Conservation (phyloP, 108 stramenopile species). For the Schizochytrium sp. region DNA sequence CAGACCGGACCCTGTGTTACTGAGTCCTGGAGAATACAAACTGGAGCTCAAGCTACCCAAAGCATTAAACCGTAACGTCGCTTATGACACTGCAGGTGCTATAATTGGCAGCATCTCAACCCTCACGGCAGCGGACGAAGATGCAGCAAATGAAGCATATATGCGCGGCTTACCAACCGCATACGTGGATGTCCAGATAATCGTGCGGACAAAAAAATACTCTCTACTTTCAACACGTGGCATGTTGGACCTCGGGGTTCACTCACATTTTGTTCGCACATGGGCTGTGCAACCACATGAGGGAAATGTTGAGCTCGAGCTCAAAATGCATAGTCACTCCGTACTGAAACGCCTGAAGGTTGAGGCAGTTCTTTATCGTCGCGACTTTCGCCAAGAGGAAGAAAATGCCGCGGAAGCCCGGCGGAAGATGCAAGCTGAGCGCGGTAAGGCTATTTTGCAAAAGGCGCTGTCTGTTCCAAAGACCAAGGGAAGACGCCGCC, state of each 20-base stretch:
- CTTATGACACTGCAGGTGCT: background rate
- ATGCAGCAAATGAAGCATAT: background rate
- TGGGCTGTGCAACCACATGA: constrained; percentile 54
- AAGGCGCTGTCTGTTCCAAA: background rate
- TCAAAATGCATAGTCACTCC: constrained; percentile 52
- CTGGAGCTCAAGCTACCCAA: constrained; percentile 52
- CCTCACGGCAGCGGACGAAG: constrained; percentile 11
- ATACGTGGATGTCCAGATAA: constrained; percentile 28
- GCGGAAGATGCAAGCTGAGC: background rate
- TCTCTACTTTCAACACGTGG: constrained; percentile 1
- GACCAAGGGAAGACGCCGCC: background rate
- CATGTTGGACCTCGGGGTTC: background rate
- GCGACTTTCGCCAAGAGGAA: constrained; percentile 11
- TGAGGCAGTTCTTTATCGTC: background rate
- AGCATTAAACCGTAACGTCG: constrained; percentile 16
- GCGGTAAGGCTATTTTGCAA: constrained; percentile 41
- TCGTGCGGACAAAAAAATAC: constrained; percentile 16
- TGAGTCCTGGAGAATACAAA: constrained; percentile 49
- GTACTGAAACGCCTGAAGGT: constrained; percentile 54
- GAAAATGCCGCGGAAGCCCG: constrained; percentile 27
- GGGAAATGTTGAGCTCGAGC: constrained; percentile 12
- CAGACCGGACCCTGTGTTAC: background rate
- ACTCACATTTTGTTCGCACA: background rate
- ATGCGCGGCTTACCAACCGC: constrained; percentile 25
- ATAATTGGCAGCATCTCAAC: constrained; percentile 15